Percentiles rank a stretch among this genome's conserved stretches.
Conservation (phyloP, 208 protist genomes). For the Leishmania martiniquensis region DNA sequence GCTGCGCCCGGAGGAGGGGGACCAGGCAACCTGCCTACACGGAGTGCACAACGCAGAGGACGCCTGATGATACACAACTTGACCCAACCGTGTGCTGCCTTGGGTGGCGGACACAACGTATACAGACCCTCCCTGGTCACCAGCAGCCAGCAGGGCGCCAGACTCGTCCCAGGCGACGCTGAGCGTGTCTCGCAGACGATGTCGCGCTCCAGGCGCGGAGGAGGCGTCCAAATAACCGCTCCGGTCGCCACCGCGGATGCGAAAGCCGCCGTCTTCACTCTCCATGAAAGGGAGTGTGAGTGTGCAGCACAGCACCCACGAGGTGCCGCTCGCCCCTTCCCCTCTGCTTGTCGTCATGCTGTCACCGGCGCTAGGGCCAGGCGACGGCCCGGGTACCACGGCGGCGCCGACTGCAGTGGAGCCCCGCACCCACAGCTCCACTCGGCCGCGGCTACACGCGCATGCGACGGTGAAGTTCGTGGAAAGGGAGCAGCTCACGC, state of each 20-base stretch:
- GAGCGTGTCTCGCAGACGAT: constrained; percentile 35
- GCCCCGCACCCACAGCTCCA: constrained; percentile 49
- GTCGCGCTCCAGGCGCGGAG: not conserved
- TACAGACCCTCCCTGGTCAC: constrained; percentile 49
- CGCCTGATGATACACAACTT: constrained; percentile 34
- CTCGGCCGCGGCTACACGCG: constrained; percentile 47
- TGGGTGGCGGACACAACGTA: constrained; percentile 52
- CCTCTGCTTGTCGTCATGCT: not conserved
- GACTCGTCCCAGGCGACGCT: constrained; percentile 72
- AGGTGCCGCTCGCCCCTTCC: not conserved
- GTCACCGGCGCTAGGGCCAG: not conserved
- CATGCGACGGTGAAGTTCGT: constrained; percentile 73
- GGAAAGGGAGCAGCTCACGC: constrained; percentile 65
- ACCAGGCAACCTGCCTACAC: constrained; percentile 71
- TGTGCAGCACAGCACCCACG: constrained; percentile 28
- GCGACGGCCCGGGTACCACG: not conserved
- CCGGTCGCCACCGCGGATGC: not conserved
- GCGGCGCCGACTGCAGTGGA: not conserved
- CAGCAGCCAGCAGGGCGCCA: constrained; percentile 65
- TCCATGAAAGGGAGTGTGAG: constrained; percentile 17
- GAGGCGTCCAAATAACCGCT: not conserved
- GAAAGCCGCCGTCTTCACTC: constrained; percentile 9
- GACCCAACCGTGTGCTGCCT: constrained; percentile 36
- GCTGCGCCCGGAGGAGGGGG: constrained; percentile 76
- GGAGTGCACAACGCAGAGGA: constrained; percentile 5